Evolutionary conservation across 768 basidiomycete genomes (phyloP), one percentile per base, ranked within the genome.

Genomic region (Auriscalpium orientale): DNA sequence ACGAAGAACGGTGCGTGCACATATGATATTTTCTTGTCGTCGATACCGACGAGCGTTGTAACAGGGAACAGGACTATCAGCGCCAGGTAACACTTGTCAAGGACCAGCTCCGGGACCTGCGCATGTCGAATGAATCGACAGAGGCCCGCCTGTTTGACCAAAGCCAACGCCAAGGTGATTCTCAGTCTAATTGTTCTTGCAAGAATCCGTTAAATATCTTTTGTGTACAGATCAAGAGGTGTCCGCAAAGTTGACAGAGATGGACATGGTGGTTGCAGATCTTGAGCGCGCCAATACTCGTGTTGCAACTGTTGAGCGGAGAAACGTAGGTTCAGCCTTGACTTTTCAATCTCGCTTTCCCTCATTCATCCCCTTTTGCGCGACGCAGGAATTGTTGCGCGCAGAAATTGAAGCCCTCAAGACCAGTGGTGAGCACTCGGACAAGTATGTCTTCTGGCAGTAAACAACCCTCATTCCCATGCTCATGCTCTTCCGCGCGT

Each of bases 191-290:
- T 6, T 12, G 8, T 43, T 12, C 11, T 18, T 4, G 22, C 49
- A 10, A n/a, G 11, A 12, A 12, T 34, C 46, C 28, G 38, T 37
- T 28, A 5, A 28, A 28, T 28, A 5, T 28, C 28, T 28, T 28
- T 28, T 36, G 44, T 28, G 8, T 50, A 21, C 58, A 93, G 93
- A 98, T 68, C 91, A 97, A 66, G 95, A 98, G 67, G 87, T 91
- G 10, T 79, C 93, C 5, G 82, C 92, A 2, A 89, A 93, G 61
- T 79, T 98, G 20, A 87, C 90, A 0, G 95, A 99, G 67, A 79
- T 95, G 55, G 97, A 99, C 66, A 89, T 98, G 84, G 83, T 98
- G 63, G 87, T 90, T 22, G 90, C 89, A 12, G 97, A 99, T 72
- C 76, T 98, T 44, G 92, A 95, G 63, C 81, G 93, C 16, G 94